Base-by-base conservation (phyloP, 2,329 filamentous ascomycete genomes). In the Curvularia lunata region DNA sequence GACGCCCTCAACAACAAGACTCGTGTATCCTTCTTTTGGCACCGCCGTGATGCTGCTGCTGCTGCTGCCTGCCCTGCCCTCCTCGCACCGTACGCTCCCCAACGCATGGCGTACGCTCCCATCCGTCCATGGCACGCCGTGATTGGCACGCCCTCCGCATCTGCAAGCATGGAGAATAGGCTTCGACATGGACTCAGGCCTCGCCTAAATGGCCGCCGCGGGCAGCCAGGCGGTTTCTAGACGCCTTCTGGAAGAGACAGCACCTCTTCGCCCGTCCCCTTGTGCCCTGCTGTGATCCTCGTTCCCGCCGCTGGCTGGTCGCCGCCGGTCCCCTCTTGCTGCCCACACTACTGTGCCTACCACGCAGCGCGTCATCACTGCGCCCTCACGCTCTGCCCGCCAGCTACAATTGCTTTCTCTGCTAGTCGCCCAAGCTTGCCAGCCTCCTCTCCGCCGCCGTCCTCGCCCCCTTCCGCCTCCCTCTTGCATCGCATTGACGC, bases 191-290 rank as follows among this genome's bases (percentile, higher is more conserved):
- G 67, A 60, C 54, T 59, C 40, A 42, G 19, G 40, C 9, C 40
- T 41, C 48, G 52, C 41, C 46, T 48, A 54, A 25, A 54, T 40
- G 8, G 34, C 19, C 46, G 54, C 49, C 43, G 48, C 40, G 34
- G 54, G 42, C 34, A 43, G 54, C 40, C 13, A 18, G 30, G 12
- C 23, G 57, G 30, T 63, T 69, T 69, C 66, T 68, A 69, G 67
- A 67, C 58, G 64, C 50, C 60, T 72, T 72, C 70, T 72, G 65
- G 70, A 72, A 71, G 56, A 71, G 57, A 68, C 30, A 41, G 52
- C 40, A 48, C 30, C 10, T 2, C 32, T 34, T 34, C 32, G 13
- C 54, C 54, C 59, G 46, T 60, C 58, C 28, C 28, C 6, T 30
- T 9, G 28, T 30, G 28, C 28, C 28, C 59, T 63, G 60, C 53